Conservation (phyloP, 306 rosid species). For the Neltuma alba region DNA sequence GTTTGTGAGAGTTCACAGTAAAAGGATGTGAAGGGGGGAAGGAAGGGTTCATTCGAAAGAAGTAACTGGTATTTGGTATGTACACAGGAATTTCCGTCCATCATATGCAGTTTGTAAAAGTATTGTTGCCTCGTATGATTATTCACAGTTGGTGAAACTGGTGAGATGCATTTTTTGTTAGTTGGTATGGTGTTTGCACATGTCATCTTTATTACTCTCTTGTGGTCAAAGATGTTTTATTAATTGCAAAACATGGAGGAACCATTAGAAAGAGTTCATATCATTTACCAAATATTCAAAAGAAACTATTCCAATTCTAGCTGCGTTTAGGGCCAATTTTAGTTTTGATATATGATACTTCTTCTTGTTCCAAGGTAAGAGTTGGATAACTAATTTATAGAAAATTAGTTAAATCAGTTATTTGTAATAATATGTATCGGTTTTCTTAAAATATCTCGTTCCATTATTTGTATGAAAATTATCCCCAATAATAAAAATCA, state of each 20-base stretch:
- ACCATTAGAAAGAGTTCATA: background rate
- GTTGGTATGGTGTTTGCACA: background rate
- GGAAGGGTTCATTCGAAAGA: background rate
- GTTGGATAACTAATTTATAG: no score
- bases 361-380: no score
- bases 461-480: no score
- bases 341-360: background rate
- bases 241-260: no score
- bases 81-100: conserved; percentile 13
- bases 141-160: conserved; percentile 12
- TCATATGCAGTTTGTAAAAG: conserved; percentile 33
- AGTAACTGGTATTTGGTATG: conserved; percentile 15
- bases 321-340: background rate
- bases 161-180: conserved; percentile 16
- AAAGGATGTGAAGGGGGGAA: background rate
- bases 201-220: background rate
- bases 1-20: background rate
- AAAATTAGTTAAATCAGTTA: no score
- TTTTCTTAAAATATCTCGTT: no score
- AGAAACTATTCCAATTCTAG: background rate
- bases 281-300: background rate
- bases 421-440: no score
- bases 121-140: conserved; percentile 14
- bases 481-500: no score
- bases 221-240: background rate